Base-by-base conservation (phyloP, 148 eudicot species). In the Amaranthus hypochondriacus region DNA sequence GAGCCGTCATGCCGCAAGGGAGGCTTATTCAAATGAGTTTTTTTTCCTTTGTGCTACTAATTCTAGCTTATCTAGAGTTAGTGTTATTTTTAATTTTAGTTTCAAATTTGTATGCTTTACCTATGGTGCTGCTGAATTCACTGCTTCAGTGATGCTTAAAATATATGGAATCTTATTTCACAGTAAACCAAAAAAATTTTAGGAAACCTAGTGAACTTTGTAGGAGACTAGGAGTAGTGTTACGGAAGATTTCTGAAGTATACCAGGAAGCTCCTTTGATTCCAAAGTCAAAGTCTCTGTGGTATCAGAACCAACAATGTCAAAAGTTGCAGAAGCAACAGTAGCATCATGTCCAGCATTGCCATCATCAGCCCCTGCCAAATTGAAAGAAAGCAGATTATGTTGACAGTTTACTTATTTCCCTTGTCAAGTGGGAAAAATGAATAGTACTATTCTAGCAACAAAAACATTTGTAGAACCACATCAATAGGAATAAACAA, bases 311-410 rank as follows among this genome's bases (percentile, higher is more conserved):
- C 42, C n/a, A 3, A 3, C 46, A 15, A 42, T 58, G 6, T 4
- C 3, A 2, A 50, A 4, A 60, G 57, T 48, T 9, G 15, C 44
- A 51, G 48, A 69, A 53, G 58, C 60, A 53, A 52, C 72, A 39
- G 56, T 39, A 46, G 53, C 18, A 42, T 63, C 5, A 12, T 14
- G 58, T 52, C 43, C 61, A 63, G 69, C 48, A 15, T 73, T 54
- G 69, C 69, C 46, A 62, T 44, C 66, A 62, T 62, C 66, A 73
- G 69, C 28, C 61, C n/a, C 76, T 63, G 76, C 52, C 52, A 3
- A 53, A 54, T 42, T 4, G 9, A 5, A 62, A 15, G 6, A 13
- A 62, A 43, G 6, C 14, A 10, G 4, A 43, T 10, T 28, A 73
- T 51, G 55, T 60, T 57, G 43, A 28, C 61, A 52, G 9, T 3